These are phyloP conservation scores for Cryptosporidium canis DNA, from an alignment of 169 alveolate species.

Conservation along the genomic window DNA sequence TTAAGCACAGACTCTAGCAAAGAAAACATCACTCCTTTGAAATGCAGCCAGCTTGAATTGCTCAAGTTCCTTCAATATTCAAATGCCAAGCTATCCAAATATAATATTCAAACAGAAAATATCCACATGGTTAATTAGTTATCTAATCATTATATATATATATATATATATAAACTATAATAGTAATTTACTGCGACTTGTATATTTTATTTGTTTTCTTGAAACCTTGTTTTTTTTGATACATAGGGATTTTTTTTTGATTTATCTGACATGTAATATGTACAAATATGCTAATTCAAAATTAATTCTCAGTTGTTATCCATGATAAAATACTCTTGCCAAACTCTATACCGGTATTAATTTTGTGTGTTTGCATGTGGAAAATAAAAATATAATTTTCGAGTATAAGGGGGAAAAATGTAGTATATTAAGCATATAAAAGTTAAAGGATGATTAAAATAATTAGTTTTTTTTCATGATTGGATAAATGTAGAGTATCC, in stretches of 20 bases:
- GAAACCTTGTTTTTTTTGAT: neutral
- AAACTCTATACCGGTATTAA: neutral
- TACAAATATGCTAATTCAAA: neutral
- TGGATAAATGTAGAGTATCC: no score
- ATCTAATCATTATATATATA: neutral
- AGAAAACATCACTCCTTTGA: neutral
- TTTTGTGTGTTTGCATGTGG: neutral
- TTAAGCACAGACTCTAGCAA: neutral
- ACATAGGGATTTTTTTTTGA: neutral
- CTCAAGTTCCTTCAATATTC: conserved; percentile 11
- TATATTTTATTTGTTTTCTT: neutral
- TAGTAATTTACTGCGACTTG: no score
- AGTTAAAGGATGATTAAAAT: neutral
- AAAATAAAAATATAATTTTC: neutral
- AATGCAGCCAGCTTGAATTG: neutral
- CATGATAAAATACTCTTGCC: neutral
- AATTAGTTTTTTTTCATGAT: no score
- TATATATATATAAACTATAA: neutral
- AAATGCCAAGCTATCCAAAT: conserved; percentile 26
- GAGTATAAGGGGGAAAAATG: no score
- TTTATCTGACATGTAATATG: neutral
- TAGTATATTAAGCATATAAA: no score
- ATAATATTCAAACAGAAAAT: neutral
- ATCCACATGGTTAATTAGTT: neutral
- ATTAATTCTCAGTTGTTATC: no score